Evolutionary conservation across 1,284 basidiomycete genomes (phyloP).

Genomic region (Microbotryum violaceum): DNA sequence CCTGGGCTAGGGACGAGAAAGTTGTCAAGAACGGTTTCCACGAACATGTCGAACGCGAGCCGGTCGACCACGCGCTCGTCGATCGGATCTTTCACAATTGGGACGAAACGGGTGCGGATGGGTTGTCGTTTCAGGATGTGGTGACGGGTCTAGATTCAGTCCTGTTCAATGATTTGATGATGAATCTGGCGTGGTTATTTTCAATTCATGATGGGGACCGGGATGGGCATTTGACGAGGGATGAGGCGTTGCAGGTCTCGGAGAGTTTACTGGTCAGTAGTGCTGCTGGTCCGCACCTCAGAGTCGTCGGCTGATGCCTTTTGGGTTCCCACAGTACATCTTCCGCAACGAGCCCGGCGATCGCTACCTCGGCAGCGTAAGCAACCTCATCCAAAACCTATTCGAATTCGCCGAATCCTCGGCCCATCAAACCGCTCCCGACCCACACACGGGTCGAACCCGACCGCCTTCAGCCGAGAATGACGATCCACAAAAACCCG

Average conservation of each 20-base stretch:
- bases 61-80: constrained; percentile 71
- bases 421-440: constrained; percentile 10
- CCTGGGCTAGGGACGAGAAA: constrained; percentile 94
- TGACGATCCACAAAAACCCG: constrained; percentile 33
- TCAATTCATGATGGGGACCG: constrained; percentile 92
- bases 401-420: constrained; percentile 87
- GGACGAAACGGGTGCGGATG: constrained; percentile 71
- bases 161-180: constrained; percentile 95
- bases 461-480: not conserved
- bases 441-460: not conserved
- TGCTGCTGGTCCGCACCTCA: not conserved
- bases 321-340: constrained; percentile 60
- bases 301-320: constrained; percentile 3
- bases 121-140: constrained; percentile 82
- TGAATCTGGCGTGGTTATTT: constrained; percentile 98
- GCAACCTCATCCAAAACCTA: constrained; percentile 91
- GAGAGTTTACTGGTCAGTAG: constrained; percentile 76
- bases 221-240: constrained; percentile 87
- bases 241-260: constrained; percentile 83
- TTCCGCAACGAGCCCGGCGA: constrained; percentile 97
- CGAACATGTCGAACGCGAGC: constrained; percentile 63
- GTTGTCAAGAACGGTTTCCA: constrained; percentile 86
- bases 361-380: constrained; percentile 89
- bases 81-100: constrained; percentile 77
- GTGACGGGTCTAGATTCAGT: constrained; percentile 82